Base-by-base conservation (phyloP, 2,329 filamentous ascomycete genomes). In the Talaromyces sp. region DNA sequence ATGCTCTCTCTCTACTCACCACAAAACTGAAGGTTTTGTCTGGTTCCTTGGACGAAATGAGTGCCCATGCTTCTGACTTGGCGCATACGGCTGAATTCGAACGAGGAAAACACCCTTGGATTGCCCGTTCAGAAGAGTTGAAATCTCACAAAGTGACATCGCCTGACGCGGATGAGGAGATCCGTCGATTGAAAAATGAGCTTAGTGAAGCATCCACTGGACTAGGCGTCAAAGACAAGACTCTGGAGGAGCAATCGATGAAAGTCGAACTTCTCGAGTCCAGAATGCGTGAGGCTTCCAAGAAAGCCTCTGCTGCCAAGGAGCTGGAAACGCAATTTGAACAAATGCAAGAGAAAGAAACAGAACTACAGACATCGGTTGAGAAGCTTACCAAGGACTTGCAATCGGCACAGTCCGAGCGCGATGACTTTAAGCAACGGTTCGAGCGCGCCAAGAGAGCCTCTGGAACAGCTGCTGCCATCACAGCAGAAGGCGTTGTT, bases 251-350 rank as follows among this genome's bases (percentile, higher is more conserved):
- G 62, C 78, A 91, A 28, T 85, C 89, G n/a, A 89, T 97, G 67
- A 93, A 95, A 75, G 96, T 97, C 67, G 94, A 97, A 76, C 91
- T 95, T 47, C 86, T 98, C 42, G 91, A 96, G 74, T 90, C 91
- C 7, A 85, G 91, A 61, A 93, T 95, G 88, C 87, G 88, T 62
- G 92, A 96, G 70, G 90, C 91, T 5, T 87, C 87, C 66, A 87
- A 89, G 72, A 93, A 94, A 76, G 86, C 90, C 14, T 85, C 74
- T 3, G 72, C 75, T 63, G 75, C 77, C 23, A 79, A 79, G 64
- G 76, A 79, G 6, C 71, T 80, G 33, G 77, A 79, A 65, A 63
- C 68, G 14, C 75, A 77, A 62, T 71, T 80, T 50, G 75, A 79
- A 61, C 68, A 71, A n/a, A 65, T 76, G 51, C 74, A 75, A 60